Evolutionary conservation across 2,329 filamentous ascomycete species (phyloP).

Genomic region (Xenosphaeropsis pyriputrescens): DNA sequence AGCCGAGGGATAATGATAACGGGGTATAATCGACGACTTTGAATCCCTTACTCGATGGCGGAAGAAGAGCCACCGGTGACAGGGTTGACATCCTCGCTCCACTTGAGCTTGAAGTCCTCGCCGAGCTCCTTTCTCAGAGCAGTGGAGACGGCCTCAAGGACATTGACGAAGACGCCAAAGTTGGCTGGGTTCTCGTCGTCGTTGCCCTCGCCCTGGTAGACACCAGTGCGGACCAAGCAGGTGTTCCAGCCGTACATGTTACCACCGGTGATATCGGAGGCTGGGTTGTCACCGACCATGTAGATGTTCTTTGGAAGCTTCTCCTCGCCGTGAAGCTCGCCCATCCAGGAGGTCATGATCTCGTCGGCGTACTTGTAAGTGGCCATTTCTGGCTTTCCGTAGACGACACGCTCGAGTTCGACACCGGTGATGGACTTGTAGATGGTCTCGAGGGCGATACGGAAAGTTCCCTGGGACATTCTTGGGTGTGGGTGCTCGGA

Average conservation of each 20-base stretch:
- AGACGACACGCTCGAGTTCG: slow-evolving; percentile 61
- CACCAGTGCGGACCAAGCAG: slow-evolving; percentile 62
- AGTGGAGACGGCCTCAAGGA: slow-evolving; percentile 54
- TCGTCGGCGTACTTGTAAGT: slow-evolving; percentile 72
- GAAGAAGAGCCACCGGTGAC: slow-evolving; percentile 37
- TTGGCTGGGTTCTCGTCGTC: slow-evolving; percentile 64
- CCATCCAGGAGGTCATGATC: slow-evolving; percentile 61
- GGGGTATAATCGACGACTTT: too few species aligned
- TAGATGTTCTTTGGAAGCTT: slow-evolving; percentile 54
- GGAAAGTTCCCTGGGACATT: slow-evolving; percentile 64
- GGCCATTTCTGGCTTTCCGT: slow-evolving; percentile 60
- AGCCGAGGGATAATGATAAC: too few species aligned
- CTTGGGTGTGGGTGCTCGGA: slow-evolving; percentile 50
- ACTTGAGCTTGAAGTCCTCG: slow-evolving; percentile 60
- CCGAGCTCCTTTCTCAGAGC: slow-evolving; percentile 57
- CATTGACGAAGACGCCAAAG: slow-evolving; percentile 63
- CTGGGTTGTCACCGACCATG: slow-evolving; percentile 66
- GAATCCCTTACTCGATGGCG: slow-evolving; percentile 32
- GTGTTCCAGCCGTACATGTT: slow-evolving; percentile 79
- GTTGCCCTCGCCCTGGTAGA: slow-evolving; percentile 64
- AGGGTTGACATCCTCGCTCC: slow-evolving; percentile 58
- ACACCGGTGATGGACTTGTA: slow-evolving; percentile 56
- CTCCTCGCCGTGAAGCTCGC: slow-evolving; percentile 59
- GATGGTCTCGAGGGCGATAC: slow-evolving; percentile 58
- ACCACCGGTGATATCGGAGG: slow-evolving; percentile 59